Evolutionary conservation across 768 basidiomycete species (phyloP).

Genomic region (Lactifluus pinguis): DNA sequence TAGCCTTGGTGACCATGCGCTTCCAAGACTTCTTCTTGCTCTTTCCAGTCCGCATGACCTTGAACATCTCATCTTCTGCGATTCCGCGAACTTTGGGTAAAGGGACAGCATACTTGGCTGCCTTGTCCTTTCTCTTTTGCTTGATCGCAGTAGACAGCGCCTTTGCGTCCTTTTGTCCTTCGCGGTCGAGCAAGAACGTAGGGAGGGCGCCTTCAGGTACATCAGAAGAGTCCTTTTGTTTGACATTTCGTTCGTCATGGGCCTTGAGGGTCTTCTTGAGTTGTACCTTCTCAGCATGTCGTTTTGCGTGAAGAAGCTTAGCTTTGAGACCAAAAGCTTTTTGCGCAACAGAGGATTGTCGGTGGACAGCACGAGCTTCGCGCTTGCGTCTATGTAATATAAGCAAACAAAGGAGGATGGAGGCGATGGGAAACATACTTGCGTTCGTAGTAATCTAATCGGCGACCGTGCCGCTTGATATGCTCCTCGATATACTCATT

Average conservation of each 20-base stretch:
- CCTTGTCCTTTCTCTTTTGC: slow-evolving; percentile 98
- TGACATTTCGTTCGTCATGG: slow-evolving; percentile 97
- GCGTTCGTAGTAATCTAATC: slow-evolving; percentile 92
- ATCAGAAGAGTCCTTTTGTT: slow-evolving; percentile 77
- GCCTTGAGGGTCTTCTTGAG: slow-evolving; percentile 99
- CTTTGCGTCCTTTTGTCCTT: slow-evolving; percentile 97
- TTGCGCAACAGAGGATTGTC: slow-evolving; percentile 76
- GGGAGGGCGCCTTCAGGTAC: slow-evolving; percentile 89
- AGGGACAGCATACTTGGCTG: slow-evolving; percentile 95
- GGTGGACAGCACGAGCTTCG: slow-evolving; percentile 70
- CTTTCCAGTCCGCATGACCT: slow-evolving; percentile 97
- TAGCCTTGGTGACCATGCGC: slow-evolving; percentile 98
- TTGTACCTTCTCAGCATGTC: slow-evolving; percentile 95
- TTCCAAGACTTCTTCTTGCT: slow-evolving; percentile 97
- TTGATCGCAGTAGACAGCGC: slow-evolving; percentile 93
- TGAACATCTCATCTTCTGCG: slow-evolving; percentile 99
- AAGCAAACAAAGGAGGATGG: neutral
- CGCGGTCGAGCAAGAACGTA: slow-evolving; percentile 91
- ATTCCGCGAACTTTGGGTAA: slow-evolving; percentile 96
- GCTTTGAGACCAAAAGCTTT: slow-evolving; percentile 95
- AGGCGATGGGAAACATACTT: slow-evolving; percentile 47
- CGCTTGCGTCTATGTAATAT: slow-evolving; percentile 56
- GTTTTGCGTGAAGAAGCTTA: slow-evolving; percentile 93
- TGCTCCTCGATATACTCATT: slow-evolving; percentile 99
- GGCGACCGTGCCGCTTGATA: slow-evolving; percentile 92